These are phyloP conservation scores for Alternaria hordeiaustralica DNA, from an alignment of 2,329 filamentous ascomycete species.

Conservation along the genomic window DNA sequence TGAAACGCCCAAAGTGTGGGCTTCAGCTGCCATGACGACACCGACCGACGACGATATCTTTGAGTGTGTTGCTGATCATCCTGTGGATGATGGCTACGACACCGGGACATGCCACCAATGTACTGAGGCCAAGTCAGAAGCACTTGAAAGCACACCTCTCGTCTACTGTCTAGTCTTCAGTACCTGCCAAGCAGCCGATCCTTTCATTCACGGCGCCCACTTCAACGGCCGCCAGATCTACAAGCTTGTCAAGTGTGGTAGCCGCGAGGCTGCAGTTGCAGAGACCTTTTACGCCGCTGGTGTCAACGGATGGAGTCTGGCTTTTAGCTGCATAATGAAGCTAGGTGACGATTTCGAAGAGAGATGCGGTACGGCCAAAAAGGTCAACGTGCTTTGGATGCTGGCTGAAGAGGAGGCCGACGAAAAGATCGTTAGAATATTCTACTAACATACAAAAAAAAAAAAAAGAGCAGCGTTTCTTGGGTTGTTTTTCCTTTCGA, in stretches of 20 bases:
- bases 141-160: conserved; percentile 27
- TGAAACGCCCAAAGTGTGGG: conserved; percentile 38
- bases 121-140: conserved; percentile 36
- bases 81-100: conserved; percentile 14
- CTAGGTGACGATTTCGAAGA: conserved; percentile 32
- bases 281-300: conserved; percentile 40
- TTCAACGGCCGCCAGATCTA: conserved; percentile 34
- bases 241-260: conserved; percentile 41
- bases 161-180: conserved; percentile 38
- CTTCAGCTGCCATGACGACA: conserved; percentile 37
- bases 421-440: conserved; percentile 29
- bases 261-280: conserved; percentile 37
- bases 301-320: conserved; percentile 39
- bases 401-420: conserved; percentile 28
- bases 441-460: conserved; percentile 30
- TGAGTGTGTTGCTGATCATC: conserved; percentile 29
- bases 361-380: conserved; percentile 20
- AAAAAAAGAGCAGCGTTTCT: background rate
- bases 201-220: conserved; percentile 12
- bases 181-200: conserved; percentile 27
- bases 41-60: conserved; percentile 38
- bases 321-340: conserved; percentile 41
- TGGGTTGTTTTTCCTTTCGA: background rate
- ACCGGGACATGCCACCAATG: conserved; percentile 30
- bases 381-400: conserved; percentile 34